Evolutionary conservation across 2,329 filamentous ascomycete genomes (phyloP), one percentile per base, ranked within the genome.

Genomic region (Fusarium aywerte): DNA sequence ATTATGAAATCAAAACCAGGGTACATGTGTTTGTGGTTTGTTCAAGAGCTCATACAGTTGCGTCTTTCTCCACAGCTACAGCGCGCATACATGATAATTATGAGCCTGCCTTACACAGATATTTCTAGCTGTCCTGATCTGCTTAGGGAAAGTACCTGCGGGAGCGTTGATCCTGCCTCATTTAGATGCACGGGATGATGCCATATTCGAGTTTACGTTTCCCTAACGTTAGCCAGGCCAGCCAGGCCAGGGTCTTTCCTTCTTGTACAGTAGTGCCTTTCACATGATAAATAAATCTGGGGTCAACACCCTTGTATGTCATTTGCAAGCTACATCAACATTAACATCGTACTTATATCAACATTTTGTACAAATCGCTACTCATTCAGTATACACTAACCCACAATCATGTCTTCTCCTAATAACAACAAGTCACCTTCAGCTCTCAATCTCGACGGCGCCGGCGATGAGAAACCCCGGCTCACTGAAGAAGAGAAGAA

Each of bases 401-500:
- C 18, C 27, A n/a, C 32, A 36, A 40, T 27, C 35, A 75, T 76
- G 61, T 75, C 75, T 32, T 75, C 75, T 40, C 73, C 75, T 40
- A 75, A 70, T 50, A 74, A 74, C 48, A 75, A 73, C 45, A 75
- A 74, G 39, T 69, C 75, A 21, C 65, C 71, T 3, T 56, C 59
- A 12, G 62, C 69, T 40, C 69, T 56, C 16, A 63, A 72, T 32
- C 64, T 55, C 21, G 75, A 74, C 31, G 21, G 62, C 27, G 68
- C 67, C 29, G 70, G 69, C 18, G 82, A 85, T 25, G 83, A 84
- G 48, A 85, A 83, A 76, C 81, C 81, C 38, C 82, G 83, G 33
- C 76, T 85, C 31, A 85, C 83, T 7, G 83, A 85, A 58, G 81
- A 83, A 48, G 83, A 85, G 73, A 85, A 85, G 77, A 85, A 85